Evolutionary conservation across 2,329 filamentous ascomycete genomes (phyloP).

Genomic region (Ophiostoma montium): DNA sequence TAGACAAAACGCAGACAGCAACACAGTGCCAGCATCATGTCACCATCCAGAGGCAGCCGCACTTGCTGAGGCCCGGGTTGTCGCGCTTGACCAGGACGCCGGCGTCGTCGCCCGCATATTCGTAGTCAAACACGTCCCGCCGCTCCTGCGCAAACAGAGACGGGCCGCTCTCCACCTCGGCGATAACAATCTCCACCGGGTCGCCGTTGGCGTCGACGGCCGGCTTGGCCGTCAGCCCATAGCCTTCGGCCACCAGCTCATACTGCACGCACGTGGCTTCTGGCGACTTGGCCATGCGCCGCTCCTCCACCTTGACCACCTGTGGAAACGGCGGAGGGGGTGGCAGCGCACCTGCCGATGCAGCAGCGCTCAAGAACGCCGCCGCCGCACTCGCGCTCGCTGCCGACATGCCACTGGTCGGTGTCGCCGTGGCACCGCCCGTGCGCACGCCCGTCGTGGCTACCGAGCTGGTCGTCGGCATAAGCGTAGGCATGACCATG

Average conservation of each 20-base stretch:
- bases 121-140: not conserved
- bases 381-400: conserved; percentile 6
- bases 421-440: not conserved
- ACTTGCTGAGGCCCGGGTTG: conserved; percentile 30
- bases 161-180: conserved; percentile 23
- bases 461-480: not conserved
- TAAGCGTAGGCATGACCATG: not conserved
- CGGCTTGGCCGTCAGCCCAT: conserved; percentile 18
- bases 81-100: conserved; percentile 10
- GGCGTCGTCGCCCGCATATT: not conserved
- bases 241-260: conserved; percentile 26
- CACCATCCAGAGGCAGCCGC: conserved; percentile 40
- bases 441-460: not conserved
- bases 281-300: conserved; percentile 26
- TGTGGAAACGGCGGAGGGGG: conserved; percentile 29
- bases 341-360: not conserved
- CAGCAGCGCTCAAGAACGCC: conserved; percentile 3
- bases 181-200: conserved; percentile 28
- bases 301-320: conserved; percentile 41
- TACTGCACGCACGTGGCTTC: conserved; percentile 35
- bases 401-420: not conserved
- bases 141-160: conserved; percentile 4
- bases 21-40: conserved; percentile 19
- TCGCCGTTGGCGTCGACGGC: conserved; percentile 25
- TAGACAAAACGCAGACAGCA: not conserved